Base-by-base conservation (phyloP, 352 stramenopile species). In the Phytophthora ohioensis region DNA sequence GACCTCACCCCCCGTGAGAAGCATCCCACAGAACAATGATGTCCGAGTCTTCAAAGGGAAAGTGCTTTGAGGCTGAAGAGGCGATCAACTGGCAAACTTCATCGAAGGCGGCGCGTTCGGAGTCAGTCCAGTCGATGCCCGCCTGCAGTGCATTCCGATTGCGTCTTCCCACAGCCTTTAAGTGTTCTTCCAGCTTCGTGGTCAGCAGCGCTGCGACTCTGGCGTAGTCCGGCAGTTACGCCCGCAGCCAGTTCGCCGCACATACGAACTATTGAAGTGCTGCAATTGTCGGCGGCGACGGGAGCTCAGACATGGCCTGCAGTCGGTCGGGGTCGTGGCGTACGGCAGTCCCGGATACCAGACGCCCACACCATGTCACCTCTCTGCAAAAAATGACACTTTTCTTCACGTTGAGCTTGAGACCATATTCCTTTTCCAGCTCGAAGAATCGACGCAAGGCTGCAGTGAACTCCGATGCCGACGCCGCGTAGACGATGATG, bases 361-460 rank as follows among this genome's bases (percentile, higher is more conserved):
- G 35, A 21, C 39, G 47, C n/a, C 61, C 68, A 35, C 68, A 80
- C 64, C 73, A 78, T 49, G n/a, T 27, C 7, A 78, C 59, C 38
- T 64, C 41, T 11, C 45, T 55, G 15, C 27, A 41, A 48, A 73
- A 10, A 73, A 41, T 11, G 17, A 57, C 38, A 30, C 49, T 68
- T 31, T 76, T 80, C 4, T 51, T 65, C 17, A 59, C 38, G 46
- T 62, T 77, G 3, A 75, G 59, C 32, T 75, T 64, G 15, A 77
- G 15, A 8, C 48, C 34, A 36, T 55, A 51, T 15, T 57, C 43
- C 5, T 30, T 21, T 4, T 75, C 21, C 1, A 66, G 27, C 6
- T 41, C 34, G 30, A 78, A 74, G 49, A 75, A 75, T 15, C 47
- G 30, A 31, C 57, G 31, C 1, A 76, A 52, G 0, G 38, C 30